phyloP scores from a whole-genome alignment of 495 filamentous ascomycete species.

The Evernia prunastri region DNA sequence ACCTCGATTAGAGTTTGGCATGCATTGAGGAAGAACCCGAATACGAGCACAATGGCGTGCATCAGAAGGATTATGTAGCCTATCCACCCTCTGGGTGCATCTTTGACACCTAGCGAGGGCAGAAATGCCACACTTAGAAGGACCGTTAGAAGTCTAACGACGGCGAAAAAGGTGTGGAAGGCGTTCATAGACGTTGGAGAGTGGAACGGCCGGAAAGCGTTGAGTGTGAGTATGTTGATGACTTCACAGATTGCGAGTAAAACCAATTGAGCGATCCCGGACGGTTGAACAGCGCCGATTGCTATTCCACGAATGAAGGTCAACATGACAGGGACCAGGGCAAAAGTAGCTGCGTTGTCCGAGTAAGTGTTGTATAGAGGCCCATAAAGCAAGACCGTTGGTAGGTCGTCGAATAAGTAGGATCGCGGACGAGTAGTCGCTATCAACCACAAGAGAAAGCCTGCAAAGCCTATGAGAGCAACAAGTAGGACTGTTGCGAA shows the following conservation, averaged over 20 bases:
- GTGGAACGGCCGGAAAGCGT: conserved; percentile 86
- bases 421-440: conserved; percentile 72
- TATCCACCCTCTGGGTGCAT: conserved; percentile 83
- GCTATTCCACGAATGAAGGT: conserved; percentile 82
- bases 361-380: conserved; percentile 97
- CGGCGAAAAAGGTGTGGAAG: conserved; percentile 80
- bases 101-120: conserved; percentile 67
- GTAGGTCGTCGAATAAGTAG: conserved; percentile 85
- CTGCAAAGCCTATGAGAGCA: conserved; percentile 60
- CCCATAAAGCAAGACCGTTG: conserved; percentile 83
- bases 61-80: conserved; percentile 86
- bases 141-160: conserved; percentile 68
- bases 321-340: conserved; percentile 74
- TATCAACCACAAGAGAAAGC: conserved; percentile 76
- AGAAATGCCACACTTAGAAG: conserved; percentile 84
- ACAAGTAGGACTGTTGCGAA: conserved; percentile 68
- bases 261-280: conserved; percentile 85
- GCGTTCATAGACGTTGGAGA: conserved; percentile 95
- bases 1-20: conserved; percentile 87
- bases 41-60: conserved; percentile 80
- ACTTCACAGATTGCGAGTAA: conserved; percentile 91
- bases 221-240: conserved; percentile 76
- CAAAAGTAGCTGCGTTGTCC: conserved; percentile 82
- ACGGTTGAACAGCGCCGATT: conserved; percentile 86
- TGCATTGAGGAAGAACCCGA: conserved; percentile 90